phyloP scores from a whole-genome alignment of 2,329 filamentous ascomycete species.

The Arachnomyces sp. region DNA sequence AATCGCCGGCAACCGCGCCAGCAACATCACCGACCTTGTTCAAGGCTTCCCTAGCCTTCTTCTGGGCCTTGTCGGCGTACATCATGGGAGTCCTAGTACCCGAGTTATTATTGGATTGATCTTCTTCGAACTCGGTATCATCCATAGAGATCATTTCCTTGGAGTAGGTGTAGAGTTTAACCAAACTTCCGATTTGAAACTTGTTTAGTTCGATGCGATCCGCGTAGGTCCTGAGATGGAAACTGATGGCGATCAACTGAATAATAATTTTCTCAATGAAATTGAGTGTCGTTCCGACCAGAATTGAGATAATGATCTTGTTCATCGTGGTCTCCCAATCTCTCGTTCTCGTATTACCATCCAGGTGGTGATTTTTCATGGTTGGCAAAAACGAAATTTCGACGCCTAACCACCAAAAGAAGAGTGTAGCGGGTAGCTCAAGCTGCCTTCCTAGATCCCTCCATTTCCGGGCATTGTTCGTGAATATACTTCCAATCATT shows the following conservation, averaged over 20 bases:
- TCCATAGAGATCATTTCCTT: conserved; percentile 60
- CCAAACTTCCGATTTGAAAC: conserved; percentile 66
- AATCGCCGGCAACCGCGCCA: conserved; percentile 79
- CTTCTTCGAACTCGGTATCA: conserved; percentile 68
- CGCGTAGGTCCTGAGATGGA: conserved; percentile 83
- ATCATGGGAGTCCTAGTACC: conserved; percentile 68
- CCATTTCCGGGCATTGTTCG: conserved; percentile 89
- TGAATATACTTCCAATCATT: conserved; percentile 64
- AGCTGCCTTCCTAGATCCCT: conserved; percentile 77
- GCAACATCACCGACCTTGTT: conserved; percentile 79
- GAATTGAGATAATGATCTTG: conserved; percentile 79
- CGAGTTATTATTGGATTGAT: conserved; percentile 40
- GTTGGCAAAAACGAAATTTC: conserved; percentile 80
- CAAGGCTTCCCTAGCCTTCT: conserved; percentile 66
- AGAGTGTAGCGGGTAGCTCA: conserved; percentile 76
- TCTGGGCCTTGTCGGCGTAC: conserved; percentile 60
- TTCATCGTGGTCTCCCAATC: conserved; percentile 71
- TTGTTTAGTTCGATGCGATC: conserved; percentile 90
- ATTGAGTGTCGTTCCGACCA: conserved; percentile 72
- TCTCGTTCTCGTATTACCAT: conserved; percentile 46
- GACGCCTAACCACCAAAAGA: conserved; percentile 86
- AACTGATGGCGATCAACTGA: conserved; percentile 87
- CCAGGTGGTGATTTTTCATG: conserved; percentile 58
- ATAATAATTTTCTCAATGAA: conserved; percentile 89
- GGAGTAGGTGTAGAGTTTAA: conserved; percentile 59